These are phyloP conservation scores for Jamesozyma lodderae DNA, from an alignment of 805 yeast species.

Conservation along the genomic window DNA sequence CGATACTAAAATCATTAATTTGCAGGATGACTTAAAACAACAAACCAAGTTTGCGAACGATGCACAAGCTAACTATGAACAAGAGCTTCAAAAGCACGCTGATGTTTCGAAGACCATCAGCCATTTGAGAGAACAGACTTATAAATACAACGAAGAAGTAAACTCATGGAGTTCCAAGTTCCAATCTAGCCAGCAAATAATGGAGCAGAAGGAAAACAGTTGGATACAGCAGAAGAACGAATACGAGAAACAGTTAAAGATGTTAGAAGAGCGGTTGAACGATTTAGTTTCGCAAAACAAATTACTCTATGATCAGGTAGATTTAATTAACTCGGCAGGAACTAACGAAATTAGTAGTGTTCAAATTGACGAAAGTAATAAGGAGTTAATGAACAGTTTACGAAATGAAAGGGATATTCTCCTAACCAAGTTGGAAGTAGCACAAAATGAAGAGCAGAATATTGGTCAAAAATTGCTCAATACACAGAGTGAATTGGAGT, in stretches of 20 bases:
- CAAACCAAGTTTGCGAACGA: conserved; percentile 42
- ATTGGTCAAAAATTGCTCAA: conserved; percentile 39
- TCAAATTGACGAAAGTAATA: conserved; percentile 27
- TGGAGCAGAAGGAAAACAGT: conserved; percentile 29
- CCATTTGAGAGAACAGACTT: conserved; percentile 33
- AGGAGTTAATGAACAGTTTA: conserved; percentile 47
- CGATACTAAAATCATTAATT: conserved; percentile 24
- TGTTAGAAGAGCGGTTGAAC: conserved; percentile 37
- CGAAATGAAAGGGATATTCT: conserved; percentile 70
- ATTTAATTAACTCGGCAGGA: conserved; percentile 26
- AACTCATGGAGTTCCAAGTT: conserved; percentile 8
- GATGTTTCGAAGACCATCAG: conserved; percentile 38
- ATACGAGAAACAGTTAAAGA: conserved; percentile 41
- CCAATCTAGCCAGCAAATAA: neutral
- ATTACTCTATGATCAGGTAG: conserved; percentile 60
- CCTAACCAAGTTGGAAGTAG: conserved; percentile 46
- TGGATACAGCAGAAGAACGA: conserved; percentile 38
- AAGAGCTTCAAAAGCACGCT: conserved; percentile 47
- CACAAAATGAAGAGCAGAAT: conserved; percentile 45
- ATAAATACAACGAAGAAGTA: conserved; percentile 23
- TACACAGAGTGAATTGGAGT: conserved; percentile 29
- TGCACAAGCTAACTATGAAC: conserved; percentile 46
- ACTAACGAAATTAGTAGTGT: conserved; percentile 2
- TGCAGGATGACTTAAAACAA: conserved; percentile 32
- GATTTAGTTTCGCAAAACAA: conserved; percentile 60